Evolutionary conservation across 2,329 filamentous ascomycete species (phyloP), one percentile per base, ranked within the genome.

Genomic region (Tolypocladium album): DNA sequence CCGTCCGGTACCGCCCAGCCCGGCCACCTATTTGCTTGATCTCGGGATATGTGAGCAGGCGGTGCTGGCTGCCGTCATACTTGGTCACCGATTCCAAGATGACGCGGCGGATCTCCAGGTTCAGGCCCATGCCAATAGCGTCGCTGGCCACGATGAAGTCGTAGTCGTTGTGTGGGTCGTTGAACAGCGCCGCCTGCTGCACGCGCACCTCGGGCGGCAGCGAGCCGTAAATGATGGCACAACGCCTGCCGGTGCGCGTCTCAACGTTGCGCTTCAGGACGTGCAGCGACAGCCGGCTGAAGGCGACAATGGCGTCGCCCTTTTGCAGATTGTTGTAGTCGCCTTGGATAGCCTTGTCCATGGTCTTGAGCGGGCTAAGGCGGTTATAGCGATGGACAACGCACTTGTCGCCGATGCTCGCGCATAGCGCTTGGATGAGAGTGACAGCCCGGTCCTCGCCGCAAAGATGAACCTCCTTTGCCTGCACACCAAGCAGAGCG

Each of bases 121-220:
- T 99, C 27, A 99, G 78, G 1, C 95, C 94, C 93, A 99, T 97
- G 43, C 94, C 94, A 63, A 99, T 93, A 55, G 94, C 94, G 74
- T 97, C 92, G 67, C 91, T 97, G 11, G 95, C 94, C 34, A 94
- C 92, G 7, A 99, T 79, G 66, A 87, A 95, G 71, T 99, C 94
- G 70, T 97, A 99, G 61, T 97, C 92, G 70, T 95, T 99, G 70
- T 96, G 75, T 0, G 92, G 92, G 64, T 97, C 90, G 69, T 99
- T 99, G 79, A 99, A 99, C 0, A 97, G 79, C 20, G 86, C 85
- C 0, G 94, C 94, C 75, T 99, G 94, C 69, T 93, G 87, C 3
- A 92, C 91, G 63, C 94, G 85, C 47, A 93, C 96, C 72, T 99
- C 94, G 1, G 94, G 93, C 0, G 94, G 94, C 52, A 99, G 74